Conservation (phyloP, 805 yeast genomes). For the Ogataea pilisensis region DNA sequence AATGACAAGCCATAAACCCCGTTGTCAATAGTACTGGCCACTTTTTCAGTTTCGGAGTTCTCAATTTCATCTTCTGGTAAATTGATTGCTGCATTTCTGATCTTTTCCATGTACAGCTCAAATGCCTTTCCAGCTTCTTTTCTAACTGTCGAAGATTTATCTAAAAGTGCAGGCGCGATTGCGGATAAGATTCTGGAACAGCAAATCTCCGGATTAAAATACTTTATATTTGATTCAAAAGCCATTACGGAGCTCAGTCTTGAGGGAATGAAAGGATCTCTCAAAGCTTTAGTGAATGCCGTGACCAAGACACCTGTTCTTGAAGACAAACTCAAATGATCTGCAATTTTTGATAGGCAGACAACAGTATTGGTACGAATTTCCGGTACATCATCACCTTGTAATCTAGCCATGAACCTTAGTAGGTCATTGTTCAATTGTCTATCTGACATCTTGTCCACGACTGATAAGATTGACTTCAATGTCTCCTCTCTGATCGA, state of each 20-base stretch:
- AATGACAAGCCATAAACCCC: constrained; percentile 21
- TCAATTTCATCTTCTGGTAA: constrained; percentile 22
- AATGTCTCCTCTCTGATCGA: constrained; percentile 79
- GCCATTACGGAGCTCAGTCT: constrained; percentile 75
- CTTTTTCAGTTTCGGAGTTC: constrained; percentile 14
- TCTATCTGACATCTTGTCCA: constrained; percentile 65
- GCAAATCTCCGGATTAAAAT: constrained; percentile 69
- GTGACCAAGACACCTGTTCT: constrained; percentile 77
- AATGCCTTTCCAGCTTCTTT: constrained; percentile 67
- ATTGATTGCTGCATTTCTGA: constrained; percentile 43
- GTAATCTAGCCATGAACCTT: constrained; percentile 76
- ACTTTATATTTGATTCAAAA: constrained; percentile 57
- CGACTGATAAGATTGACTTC: constrained; percentile 53
- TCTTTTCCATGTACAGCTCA: constrained; percentile 52
- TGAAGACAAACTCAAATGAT: constrained; percentile 47
- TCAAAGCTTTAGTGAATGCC: constrained; percentile 78
- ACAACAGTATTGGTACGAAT: constrained; percentile 75
- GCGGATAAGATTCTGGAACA: constrained; percentile 80
- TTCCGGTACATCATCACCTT: constrained; percentile 70
- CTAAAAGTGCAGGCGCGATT: constrained; percentile 79
- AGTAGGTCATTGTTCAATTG: constrained; percentile 84
- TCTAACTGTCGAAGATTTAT: constrained; percentile 66
- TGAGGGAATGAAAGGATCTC: constrained; percentile 74
- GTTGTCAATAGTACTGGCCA: constrained; percentile 11
- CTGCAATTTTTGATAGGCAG: constrained; percentile 62